Conservation (phyloP, 2,329 filamentous ascomycete species). For the Ophiocordyceps camponoti-leonardi region DNA sequence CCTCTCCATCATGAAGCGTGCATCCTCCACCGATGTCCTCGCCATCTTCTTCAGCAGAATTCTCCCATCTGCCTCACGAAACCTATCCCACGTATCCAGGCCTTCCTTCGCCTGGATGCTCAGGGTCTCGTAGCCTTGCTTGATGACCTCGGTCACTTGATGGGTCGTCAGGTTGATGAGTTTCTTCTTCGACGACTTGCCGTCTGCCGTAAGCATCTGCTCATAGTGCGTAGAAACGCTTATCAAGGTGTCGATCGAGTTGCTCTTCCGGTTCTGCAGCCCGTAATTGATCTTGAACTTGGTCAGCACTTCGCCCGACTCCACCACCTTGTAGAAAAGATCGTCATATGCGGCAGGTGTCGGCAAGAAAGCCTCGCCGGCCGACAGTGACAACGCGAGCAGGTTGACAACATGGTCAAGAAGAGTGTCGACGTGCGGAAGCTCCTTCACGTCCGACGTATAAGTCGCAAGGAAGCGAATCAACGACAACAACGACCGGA, state of each 20-base stretch:
- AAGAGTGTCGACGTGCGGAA: slow-evolving; percentile 54
- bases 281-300: slow-evolving; percentile 70
- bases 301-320: slow-evolving; percentile 65
- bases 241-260: slow-evolving; percentile 70
- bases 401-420: slow-evolving; percentile 67
- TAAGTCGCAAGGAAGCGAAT: slow-evolving; percentile 86
- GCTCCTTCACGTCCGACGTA: slow-evolving; percentile 52
- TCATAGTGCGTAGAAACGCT: slow-evolving; percentile 78
- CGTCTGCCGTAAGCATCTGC: slow-evolving; percentile 50
- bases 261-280: slow-evolving; percentile 37
- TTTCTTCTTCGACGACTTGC: slow-evolving; percentile 19
- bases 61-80: slow-evolving; percentile 74
- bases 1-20: slow-evolving; percentile 30
- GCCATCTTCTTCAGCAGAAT: slow-evolving; percentile 75
- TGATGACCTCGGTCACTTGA: slow-evolving; percentile 82
- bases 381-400: slow-evolving; percentile 66
- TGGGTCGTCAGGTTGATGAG: slow-evolving; percentile 60
- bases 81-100: slow-evolving; percentile 70
- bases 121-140: slow-evolving; percentile 88
- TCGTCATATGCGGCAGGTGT: slow-evolving; percentile 83
- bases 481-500: slow-evolving; percentile 73
- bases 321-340: slow-evolving; percentile 94
- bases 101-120: slow-evolving; percentile 82
- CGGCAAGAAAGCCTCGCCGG: slow-evolving; percentile 80
- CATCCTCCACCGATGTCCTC: slow-evolving; percentile 52